Percentiles rank a stretch among this genome's conserved stretches.
Conservation (phyloP, 768 basidiomycete species). For the Xerocomus potaroensis region DNA sequence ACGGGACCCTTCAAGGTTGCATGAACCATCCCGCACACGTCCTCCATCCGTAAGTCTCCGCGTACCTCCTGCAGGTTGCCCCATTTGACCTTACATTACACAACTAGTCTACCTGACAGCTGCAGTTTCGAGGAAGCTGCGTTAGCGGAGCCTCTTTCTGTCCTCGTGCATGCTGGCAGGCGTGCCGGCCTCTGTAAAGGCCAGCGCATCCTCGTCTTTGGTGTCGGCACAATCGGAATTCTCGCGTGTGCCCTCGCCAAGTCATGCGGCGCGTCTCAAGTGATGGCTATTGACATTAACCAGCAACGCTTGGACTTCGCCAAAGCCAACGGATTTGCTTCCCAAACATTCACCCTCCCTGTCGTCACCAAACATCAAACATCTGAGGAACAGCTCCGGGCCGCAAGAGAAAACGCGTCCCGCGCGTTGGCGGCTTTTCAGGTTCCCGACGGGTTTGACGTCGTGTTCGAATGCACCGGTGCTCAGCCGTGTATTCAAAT, state of each 20-base stretch:
- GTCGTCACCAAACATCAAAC: conserved; percentile 45
- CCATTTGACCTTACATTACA: conserved; percentile 11
- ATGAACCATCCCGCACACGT: conserved; percentile 89
- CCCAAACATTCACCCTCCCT: conserved; percentile 65
- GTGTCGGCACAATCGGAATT: conserved; percentile 91
- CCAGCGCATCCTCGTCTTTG: conserved; percentile 81
- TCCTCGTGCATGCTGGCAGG: conserved; percentile 65
- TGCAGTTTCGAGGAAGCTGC: conserved; percentile 79
- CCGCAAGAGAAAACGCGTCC: conserved; percentile 55
- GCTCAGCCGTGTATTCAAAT: conserved; percentile 90
- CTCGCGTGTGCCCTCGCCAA: conserved; percentile 81
- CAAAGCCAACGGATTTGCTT: conserved; percentile 67
- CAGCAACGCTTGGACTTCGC: conserved; percentile 76
- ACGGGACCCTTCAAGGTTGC: conserved; percentile 82
- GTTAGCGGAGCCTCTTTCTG: conserved; percentile 91
- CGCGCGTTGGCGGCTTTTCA: conserved; percentile 52
- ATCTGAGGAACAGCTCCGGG: conserved; percentile 52
- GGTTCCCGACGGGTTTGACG: conserved; percentile 77
- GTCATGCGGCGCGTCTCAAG: conserved; percentile 60
- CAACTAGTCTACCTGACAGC: conserved; percentile 62
- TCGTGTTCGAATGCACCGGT: conserved; percentile 94
- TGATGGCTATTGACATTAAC: conserved; percentile 87
- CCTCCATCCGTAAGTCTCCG: conserved; percentile 72
- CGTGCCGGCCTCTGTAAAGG: conserved; percentile 44
- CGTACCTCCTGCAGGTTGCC: neutral